These are phyloP conservation scores for Gossypium aridum DNA, from an alignment of 441 rosid genomes.

Conservation along the genomic window DNA sequence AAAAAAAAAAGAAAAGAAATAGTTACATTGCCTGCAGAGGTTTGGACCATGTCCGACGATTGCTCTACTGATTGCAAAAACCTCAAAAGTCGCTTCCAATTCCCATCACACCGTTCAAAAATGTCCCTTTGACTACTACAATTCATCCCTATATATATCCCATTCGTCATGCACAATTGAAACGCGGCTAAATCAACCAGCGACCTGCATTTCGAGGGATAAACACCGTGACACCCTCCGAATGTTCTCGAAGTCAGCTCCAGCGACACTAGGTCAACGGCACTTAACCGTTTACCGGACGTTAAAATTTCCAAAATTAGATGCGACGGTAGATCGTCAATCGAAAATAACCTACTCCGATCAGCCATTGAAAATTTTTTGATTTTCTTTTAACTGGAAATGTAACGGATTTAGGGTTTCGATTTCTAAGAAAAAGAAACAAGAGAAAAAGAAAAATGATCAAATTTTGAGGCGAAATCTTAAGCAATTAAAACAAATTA, in stretches of 20 bases:
- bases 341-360: conserved; percentile 34
- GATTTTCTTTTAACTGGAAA: not conserved
- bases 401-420: not conserved
- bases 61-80: conserved; percentile 79
- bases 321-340: conserved; percentile 90
- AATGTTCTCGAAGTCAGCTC: conserved; percentile 77
- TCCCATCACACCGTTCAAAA: conserved; percentile 69
- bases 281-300: conserved; percentile 48
- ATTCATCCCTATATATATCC: conserved; percentile 49
- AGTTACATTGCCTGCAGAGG: conserved; percentile 87
- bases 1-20: conserved; percentile 21
- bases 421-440: not conserved
- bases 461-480: conserved; percentile 82
- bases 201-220: conserved; percentile 61
- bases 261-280: conserved; percentile 54
- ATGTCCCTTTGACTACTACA: conserved; percentile 47
- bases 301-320: conserved; percentile 78
- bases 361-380: conserved; percentile 50
- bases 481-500: conserved; percentile 69
- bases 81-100: conserved; percentile 82
- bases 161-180: conserved; percentile 59
- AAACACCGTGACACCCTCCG: conserved; percentile 57
- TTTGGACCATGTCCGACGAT: conserved; percentile 67
- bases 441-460: conserved; percentile 8
- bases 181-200: conserved; percentile 73